phyloP scores from a whole-genome alignment of 192 early-diverging fungal species.

The Coemansia sp. region DNA sequence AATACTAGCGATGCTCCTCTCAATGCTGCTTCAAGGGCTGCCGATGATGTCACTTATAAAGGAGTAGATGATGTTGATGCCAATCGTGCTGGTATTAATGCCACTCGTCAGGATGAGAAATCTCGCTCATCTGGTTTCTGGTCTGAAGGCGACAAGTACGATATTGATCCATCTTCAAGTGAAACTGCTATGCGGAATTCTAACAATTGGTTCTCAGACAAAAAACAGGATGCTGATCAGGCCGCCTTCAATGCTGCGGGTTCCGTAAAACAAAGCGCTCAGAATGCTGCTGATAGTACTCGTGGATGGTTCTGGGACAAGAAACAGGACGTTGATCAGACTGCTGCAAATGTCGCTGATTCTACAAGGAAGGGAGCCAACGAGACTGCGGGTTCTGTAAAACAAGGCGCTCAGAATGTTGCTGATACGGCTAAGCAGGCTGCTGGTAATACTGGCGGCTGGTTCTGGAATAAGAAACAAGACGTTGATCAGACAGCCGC shows the following conservation, averaged over 20 bases:
- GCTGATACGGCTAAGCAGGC: slow-evolving; percentile 15
- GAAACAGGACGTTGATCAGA: slow-evolving; percentile 17
- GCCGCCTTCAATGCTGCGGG: background rate
- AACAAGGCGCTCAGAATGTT: slow-evolving; percentile 8
- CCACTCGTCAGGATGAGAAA: background rate
- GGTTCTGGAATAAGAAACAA: slow-evolving; percentile 30
- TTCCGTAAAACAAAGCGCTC: background rate
- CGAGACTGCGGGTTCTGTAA: background rate
- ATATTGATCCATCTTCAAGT: background rate
- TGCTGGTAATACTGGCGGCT: slow-evolving; percentile 15
- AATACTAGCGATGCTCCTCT: background rate
- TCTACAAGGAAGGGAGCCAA: background rate
- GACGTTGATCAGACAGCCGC: slow-evolving; percentile 14
- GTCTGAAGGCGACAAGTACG: background rate
- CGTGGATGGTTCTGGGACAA: slow-evolving; percentile 42
- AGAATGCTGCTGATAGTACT: slow-evolving; percentile 11
- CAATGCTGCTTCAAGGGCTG: slow-evolving; percentile 10
- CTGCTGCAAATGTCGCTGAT: background rate
- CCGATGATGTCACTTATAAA: slow-evolving; percentile 8
- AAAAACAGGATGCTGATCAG: slow-evolving; percentile 15
- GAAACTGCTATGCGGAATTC: background rate
- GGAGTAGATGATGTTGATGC: slow-evolving; percentile 6
- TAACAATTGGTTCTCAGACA: slow-evolving; percentile 16
- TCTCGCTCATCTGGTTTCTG: background rate
- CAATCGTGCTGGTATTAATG: slow-evolving; percentile 2